A percentile compares a stretch with the other conserved stretches of the same genome.
Conservation (phyloP, 495 filamentous ascomycete species). For the Penicillium cosmopolitanum region DNA sequence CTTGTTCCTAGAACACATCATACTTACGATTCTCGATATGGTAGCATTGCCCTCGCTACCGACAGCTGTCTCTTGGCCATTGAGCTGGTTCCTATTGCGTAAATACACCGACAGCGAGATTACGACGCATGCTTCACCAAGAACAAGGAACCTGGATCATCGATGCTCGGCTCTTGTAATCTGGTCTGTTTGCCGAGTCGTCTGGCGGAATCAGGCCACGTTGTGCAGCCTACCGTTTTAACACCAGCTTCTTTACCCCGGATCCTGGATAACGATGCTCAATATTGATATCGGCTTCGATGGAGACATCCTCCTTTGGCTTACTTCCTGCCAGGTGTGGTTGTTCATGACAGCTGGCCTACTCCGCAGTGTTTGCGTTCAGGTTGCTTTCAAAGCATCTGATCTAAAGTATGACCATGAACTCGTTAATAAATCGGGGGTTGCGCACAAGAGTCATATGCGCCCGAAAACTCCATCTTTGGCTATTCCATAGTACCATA, state of each 20-base stretch:
- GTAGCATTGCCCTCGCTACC: neutral
- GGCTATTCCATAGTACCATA: neutral
- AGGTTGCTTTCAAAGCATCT: neutral
- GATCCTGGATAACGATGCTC: neutral
- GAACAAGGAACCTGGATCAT: neutral
- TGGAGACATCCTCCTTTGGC: neutral
- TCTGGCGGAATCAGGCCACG: neutral
- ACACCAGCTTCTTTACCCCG: conserved; percentile 1
- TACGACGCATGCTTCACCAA: neutral
- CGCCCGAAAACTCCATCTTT: neutral
- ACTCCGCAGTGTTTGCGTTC: neutral
- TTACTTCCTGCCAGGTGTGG: neutral
- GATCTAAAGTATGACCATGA: neutral
- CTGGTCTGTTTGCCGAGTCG: conserved; percentile 6
- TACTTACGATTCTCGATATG: neutral
- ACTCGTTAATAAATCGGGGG: neutral
- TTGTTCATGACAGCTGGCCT: neutral
- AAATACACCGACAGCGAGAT: neutral
- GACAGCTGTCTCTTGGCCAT: neutral
- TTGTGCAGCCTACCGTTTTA: conserved; percentile 5
- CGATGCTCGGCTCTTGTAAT: neutral
- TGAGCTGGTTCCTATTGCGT: neutral
- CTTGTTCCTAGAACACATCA: neutral
- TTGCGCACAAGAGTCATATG: neutral
- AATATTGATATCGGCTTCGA: neutral